Evolutionary conservation across 2,329 filamentous ascomycete genomes (phyloP).

Genomic region (Fusarium guadeloupense): DNA sequence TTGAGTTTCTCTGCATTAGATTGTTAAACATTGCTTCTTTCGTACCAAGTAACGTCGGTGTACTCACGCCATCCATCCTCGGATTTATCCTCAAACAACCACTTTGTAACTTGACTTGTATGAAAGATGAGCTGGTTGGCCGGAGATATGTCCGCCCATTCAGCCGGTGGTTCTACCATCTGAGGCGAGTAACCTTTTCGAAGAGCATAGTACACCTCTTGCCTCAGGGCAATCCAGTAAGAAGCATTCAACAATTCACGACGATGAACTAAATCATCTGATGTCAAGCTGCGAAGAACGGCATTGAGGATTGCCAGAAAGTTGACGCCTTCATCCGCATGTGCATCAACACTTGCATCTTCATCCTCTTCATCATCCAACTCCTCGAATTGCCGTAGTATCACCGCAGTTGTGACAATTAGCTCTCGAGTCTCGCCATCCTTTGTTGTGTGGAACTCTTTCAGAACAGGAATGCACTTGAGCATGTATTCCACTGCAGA

Average conservation of each 20-base stretch:
- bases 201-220: slow-evolving; percentile 33
- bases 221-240: slow-evolving; percentile 35
- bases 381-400: slow-evolving; percentile 34
- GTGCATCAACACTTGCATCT: rapidly evolving
- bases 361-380: slow-evolving; percentile 32
- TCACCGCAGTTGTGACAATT: slow-evolving; percentile 25
- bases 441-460: slow-evolving; percentile 28
- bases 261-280: slow-evolving; percentile 18
- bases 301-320: slow-evolving; percentile 31
- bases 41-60: rapidly evolving
- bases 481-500: slow-evolving; percentile 39
- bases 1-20: slow-evolving; percentile 11
- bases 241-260: slow-evolving; percentile 23
- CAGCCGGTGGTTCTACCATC: slow-evolving; percentile 31
- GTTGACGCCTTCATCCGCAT: slow-evolving; percentile 10
- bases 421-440: slow-evolving; percentile 33
- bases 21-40: rapidly evolving
- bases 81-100: slow-evolving; percentile 26
- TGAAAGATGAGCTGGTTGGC: slow-evolving; percentile 34
- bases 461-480: slow-evolving; percentile 24
- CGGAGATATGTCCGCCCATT: slow-evolving; percentile 34
- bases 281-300: slow-evolving; percentile 27
- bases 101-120: slow-evolving; percentile 32
- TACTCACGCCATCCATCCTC: slow-evolving; percentile 32
- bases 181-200: slow-evolving; percentile 27